Evolutionary conservation across 2,329 filamentous ascomycete genomes (phyloP).

Genomic region (Penicillium sp.): DNA sequence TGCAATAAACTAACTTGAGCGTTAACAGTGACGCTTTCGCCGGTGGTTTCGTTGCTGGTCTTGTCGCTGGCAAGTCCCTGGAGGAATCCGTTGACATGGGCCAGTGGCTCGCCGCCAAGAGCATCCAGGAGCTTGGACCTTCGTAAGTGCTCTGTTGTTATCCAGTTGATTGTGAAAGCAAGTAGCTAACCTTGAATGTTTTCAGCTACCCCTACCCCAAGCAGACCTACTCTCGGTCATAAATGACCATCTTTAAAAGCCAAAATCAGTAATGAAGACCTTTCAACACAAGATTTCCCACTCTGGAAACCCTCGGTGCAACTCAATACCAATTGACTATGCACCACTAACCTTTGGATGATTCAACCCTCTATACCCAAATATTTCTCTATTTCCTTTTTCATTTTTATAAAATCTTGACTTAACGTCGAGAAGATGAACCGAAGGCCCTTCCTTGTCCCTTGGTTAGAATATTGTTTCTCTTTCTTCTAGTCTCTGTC

Average conservation of each 20-base stretch:
- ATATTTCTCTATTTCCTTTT: conserved; percentile 12
- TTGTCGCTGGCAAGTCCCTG: conserved; percentile 80
- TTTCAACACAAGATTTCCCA: conserved; percentile 25
- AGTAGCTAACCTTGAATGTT: background rate
- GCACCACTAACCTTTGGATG: conserved; percentile 29
- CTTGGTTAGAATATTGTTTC: background rate
- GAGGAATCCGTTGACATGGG: conserved; percentile 83
- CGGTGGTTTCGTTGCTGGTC: conserved; percentile 86
- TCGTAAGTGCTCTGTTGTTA: conserved; percentile 65
- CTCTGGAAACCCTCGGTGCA: conserved; percentile 16
- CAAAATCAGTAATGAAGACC: conserved; percentile 20
- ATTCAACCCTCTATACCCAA: conserved; percentile 47
- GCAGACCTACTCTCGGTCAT: conserved; percentile 63
- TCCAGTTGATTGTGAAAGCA: background rate
- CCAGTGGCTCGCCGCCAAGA: conserved; percentile 92
- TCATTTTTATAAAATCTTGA: conserved; percentile 26
- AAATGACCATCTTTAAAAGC: conserved; percentile 12
- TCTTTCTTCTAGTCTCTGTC: background rate
- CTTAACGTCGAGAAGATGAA: conserved; percentile 20
- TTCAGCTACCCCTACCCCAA: conserved; percentile 78
- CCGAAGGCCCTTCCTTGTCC: background rate
- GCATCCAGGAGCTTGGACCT: conserved; percentile 92
- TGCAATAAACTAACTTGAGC: conserved; percentile 12
- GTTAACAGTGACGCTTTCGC: conserved; percentile 79
- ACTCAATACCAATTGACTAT: conserved; percentile 13